Evolutionary conservation across 352 stramenopile species (phyloP).

Genomic region (Phytophthora pinifolia): DNA sequence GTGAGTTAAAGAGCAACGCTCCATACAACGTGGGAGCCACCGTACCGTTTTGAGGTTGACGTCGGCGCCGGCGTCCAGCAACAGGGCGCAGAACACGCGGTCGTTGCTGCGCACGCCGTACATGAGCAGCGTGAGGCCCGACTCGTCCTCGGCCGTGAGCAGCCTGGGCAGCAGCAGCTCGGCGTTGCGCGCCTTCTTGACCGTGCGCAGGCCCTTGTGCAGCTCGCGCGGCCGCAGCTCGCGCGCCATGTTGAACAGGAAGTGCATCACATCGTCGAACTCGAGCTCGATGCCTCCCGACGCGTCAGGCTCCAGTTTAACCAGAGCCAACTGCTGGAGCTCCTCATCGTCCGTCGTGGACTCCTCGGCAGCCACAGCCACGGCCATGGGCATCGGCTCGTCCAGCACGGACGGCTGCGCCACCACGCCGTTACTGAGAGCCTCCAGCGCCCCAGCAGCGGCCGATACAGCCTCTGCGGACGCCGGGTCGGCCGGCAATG

Average conservation of each 20-base stretch:
- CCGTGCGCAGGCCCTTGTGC: conserved; percentile 60
- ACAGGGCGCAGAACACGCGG: conserved; percentile 50
- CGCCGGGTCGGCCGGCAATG: conserved; percentile 8
- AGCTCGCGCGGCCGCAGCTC: conserved; percentile 53
- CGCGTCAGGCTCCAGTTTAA: conserved; percentile 51
- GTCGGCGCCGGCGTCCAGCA: conserved; percentile 72
- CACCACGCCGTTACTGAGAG: conserved; percentile 29
- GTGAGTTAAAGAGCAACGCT: conserved; percentile 5
- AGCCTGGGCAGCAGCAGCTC: conserved; percentile 51
- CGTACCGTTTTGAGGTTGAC: conserved; percentile 82
- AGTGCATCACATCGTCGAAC: conserved; percentile 59
- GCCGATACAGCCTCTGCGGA: conserved; percentile 14
- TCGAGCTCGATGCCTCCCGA: conserved; percentile 41
- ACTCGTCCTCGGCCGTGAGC: conserved; percentile 66
- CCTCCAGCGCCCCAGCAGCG: conserved; percentile 25
- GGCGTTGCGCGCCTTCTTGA: conserved; percentile 51
- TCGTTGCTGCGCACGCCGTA: conserved; percentile 70
- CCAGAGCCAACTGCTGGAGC: conserved; percentile 66
- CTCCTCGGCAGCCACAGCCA: conserved; percentile 51
- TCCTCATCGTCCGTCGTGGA: conserved; percentile 82
- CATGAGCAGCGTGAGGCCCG: conserved; percentile 85
- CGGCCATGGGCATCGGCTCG: conserved; percentile 35
- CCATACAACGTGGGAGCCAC: conserved; percentile 14
- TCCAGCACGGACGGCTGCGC: conserved; percentile 8
- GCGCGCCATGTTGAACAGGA: conserved; percentile 61